Conservation (phyloP, 192 early-diverging fungal genomes). For the Backusella mclennaniae region DNA sequence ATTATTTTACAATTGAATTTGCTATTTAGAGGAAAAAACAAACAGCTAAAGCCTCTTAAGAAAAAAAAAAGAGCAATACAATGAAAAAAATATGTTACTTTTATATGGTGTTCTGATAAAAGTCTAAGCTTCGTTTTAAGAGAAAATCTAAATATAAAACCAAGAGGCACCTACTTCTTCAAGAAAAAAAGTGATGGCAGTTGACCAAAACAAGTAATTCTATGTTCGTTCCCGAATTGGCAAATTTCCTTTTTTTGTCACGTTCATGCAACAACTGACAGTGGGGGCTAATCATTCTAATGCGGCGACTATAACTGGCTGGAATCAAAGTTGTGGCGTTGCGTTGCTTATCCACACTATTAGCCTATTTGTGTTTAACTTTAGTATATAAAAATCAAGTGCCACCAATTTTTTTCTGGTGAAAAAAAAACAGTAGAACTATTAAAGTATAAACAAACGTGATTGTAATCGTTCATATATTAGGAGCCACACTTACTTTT, state of each 20-base stretch:
- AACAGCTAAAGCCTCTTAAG: not conserved
- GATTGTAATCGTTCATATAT: not conserved
- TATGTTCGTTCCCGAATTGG: not conserved
- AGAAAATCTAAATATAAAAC: slow-evolving; percentile 3
- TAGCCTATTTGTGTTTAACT: not conserved
- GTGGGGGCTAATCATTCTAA: not conserved
- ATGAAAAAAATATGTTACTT: not conserved
- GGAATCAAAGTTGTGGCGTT: not conserved
- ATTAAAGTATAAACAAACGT: not conserved
- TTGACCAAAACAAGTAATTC: not conserved
- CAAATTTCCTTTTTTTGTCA: not conserved
- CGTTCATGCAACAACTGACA: not conserved
- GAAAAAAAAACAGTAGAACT: not conserved
- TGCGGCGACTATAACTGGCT: not conserved
- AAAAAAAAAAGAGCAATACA: not conserved
- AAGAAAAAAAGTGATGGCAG: not conserved
- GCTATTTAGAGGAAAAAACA: not conserved
- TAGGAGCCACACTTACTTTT: not conserved
- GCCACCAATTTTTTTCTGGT: not conserved
- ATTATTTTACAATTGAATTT: not conserved
- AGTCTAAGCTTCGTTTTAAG: not conserved
- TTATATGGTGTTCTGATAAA: not conserved
- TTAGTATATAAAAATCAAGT: not conserved
- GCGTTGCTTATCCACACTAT: not conserved
- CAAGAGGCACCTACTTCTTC: not conserved